These are phyloP conservation scores for Magnusiomyces ingens DNA, from an alignment of 1,139 yeast genomes.

Conservation along the genomic window DNA sequence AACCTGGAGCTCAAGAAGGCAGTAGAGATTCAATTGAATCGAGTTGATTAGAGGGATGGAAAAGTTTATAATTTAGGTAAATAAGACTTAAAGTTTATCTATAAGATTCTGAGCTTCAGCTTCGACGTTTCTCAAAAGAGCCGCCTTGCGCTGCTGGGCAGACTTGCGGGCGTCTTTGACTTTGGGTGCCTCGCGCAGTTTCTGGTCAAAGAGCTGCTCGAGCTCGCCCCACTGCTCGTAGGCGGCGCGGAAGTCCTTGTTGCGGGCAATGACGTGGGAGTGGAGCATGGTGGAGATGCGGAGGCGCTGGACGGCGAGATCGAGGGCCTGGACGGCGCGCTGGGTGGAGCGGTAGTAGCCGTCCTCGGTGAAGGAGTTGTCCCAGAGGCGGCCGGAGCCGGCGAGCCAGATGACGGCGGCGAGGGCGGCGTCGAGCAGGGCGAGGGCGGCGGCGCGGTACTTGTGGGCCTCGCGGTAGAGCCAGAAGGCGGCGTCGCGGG, in stretches of 20 bases:
- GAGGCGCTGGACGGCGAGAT: conserved; percentile 6
- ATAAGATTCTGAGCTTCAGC: conserved; percentile 8
- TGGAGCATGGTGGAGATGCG: conserved; percentile 14
- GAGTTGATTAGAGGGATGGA: conserved; percentile 14
- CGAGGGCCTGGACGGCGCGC: conserved; percentile 5
- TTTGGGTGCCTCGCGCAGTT: conserved; percentile 2
- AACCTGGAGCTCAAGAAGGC: conserved; percentile 5
- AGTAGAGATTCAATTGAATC: conserved; percentile 11
- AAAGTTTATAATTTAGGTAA: background rate
- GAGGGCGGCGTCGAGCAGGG: conserved; percentile 16
- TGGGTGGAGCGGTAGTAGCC: conserved; percentile 6
- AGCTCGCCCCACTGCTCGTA: conserved; percentile 13
- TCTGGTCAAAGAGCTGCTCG: background rate
- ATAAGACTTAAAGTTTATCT: conserved; percentile 5
- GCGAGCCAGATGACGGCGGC: conserved; percentile 19
- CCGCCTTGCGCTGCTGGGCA: conserved; percentile 10
- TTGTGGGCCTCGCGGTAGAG: conserved; percentile 18
- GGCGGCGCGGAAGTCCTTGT: conserved; percentile 7
- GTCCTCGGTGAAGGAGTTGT: conserved; percentile 11
- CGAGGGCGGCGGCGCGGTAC: conserved; percentile 17
- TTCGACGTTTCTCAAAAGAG: conserved; percentile 10
- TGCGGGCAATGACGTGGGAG: conserved; percentile 12
- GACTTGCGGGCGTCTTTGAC: conserved; percentile 12
- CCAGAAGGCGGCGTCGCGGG: conserved; percentile 19
- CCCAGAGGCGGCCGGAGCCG: conserved; percentile 22